These are phyloP conservation scores for Talaromyces sp. DNA, from an alignment of 2,329 filamentous ascomycete genomes.

Conservation along the genomic window DNA sequence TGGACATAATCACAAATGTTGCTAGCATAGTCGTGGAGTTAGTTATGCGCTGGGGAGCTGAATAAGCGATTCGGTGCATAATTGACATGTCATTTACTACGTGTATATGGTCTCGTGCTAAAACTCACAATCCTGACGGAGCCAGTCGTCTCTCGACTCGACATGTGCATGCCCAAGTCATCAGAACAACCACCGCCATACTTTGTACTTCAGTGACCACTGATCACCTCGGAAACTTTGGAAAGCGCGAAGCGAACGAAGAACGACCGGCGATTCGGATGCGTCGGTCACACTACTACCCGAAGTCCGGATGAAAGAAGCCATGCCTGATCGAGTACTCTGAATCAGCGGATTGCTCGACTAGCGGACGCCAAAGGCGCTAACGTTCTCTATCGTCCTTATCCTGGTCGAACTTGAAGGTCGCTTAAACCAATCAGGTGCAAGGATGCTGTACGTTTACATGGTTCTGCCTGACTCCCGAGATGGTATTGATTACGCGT, in stretches of 20 bases:
- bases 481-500: neutral
- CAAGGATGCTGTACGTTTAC: neutral
- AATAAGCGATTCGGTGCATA: neutral
- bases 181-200: neutral
- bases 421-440: neutral
- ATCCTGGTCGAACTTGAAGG: neutral
- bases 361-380: neutral
- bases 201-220: neutral
- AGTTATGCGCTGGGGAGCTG: neutral
- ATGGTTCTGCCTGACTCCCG: neutral
- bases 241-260: neutral
- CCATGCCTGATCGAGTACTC: neutral
- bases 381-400: neutral
- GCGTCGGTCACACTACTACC: neutral
- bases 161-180: neutral
- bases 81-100: neutral
- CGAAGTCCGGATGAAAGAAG: neutral
- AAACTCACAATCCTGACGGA: neutral
- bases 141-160: neutral
- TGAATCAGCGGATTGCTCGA: constrained; percentile 6
- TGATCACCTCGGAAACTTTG: neutral
- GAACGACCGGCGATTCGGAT: neutral
- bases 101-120: neutral
- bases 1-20: neutral
- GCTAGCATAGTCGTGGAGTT: neutral